Base-by-base conservation (phyloP, 306 rosid species). In the Trifolium repens region DNA sequence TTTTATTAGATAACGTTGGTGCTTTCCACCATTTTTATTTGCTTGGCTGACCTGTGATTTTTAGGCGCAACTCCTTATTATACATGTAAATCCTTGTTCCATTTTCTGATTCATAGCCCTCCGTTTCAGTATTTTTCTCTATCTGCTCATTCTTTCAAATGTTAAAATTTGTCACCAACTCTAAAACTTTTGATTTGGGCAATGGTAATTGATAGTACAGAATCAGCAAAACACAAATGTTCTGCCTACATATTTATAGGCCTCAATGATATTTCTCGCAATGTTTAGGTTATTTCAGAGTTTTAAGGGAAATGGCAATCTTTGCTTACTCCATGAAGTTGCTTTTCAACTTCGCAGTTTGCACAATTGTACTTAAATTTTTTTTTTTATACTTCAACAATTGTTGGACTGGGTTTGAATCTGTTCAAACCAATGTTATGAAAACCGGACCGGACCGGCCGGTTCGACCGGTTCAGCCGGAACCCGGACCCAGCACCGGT, bases 241-340 rank as follows among this genome's bases (percentile, higher is more conserved):
- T 75, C 65, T 68, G 27, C 16, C 8, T 14, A 11, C 34, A 19
- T 73, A 4, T 44, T 37, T 46, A 1, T 68, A 80, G 12, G 43
- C 54, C 30, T 69, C 17, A 5, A 49, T 69, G 15, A 35, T 62
- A 17, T 5, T 8, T 76, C 39, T 46, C 68, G 27, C 55, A 34
- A 55, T 76, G 24, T 43, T 57, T 55, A 42, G 52, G 73, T 55
- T 39, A 27, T 80, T 74, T 69, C 40, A 57, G 47, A 64, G 39
- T 58, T 52, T 46, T 35, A 50, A 22, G 67, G 17, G 57, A 54
- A 54, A 62, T 53, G 4, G 26, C 58, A 37, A 61, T 24, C 19
- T 63, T 62, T 71, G 17, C 58, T 39, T 17, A n/a, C 34, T 14
- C 24, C 12, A 2, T 57, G 43, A 63, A 78, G 9, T 63, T 65